Base-by-base conservation (phyloP, 345 rosid genomes). In the Draba incana region DNA sequence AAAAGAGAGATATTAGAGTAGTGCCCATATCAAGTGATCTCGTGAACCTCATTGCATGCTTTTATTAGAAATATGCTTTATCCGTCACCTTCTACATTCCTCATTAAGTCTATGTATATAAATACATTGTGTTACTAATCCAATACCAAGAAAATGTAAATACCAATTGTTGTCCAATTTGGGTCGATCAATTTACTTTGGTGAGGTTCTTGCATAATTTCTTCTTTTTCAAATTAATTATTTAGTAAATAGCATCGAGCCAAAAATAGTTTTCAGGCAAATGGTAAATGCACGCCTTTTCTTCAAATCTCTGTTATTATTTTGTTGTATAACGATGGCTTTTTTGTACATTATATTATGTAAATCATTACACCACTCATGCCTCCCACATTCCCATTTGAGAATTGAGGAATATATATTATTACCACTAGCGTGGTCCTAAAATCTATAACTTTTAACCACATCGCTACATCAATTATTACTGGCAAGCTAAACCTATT, bases 41-140 rank as follows among this genome's bases (percentile, higher is more conserved):
- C 78, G 74, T 75, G 78, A 75, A 68, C 70, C 78, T 74, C 78
- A 47, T 75, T 75, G 64, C 62, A 54, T 68, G 74, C 78, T 62
- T 75, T 75, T 62, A 61, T 75, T 75, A 68, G 74, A 75, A 75
- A 68, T 68, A 75, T 68, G 74, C 78, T 75, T 62, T 75, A 68
- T 37, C 69, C 65, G 69, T 75, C 78, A 68, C 69, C 74, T 68
- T 68, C 78, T 68, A 52, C 53, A 15, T 61, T 61, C 64, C 78
- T 53, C 50, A 38, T 53, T 38, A 14, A 52, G 49, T 27, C 49
- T 58, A 50, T 58, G 12, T 66, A 41, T 31, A 37, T 35, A 35
- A 8, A 46, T 6, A 9, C 30, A 61, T 25, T 28, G 27, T 56
- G 41, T 28, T 30, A 15, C 42, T 31, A 30, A 58, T 24, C 11